Conservation (phyloP, 2,329 filamentous ascomycete genomes). For the Neofusicoccum parvum region DNA sequence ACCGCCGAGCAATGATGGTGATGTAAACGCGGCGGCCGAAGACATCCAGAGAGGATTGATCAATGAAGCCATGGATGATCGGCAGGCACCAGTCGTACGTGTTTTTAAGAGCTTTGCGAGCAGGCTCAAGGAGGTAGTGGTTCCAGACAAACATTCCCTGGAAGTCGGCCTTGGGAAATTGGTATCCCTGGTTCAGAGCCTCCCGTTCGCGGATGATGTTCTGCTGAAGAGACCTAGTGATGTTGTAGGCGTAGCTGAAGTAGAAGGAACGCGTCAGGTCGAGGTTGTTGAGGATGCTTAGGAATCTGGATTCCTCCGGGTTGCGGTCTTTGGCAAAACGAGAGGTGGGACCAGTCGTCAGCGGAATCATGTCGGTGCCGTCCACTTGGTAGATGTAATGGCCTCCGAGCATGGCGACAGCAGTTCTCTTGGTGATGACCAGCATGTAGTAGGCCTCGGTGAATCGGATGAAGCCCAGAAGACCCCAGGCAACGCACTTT, state of each 20-base stretch:
- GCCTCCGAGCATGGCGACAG: conserved; percentile 92
- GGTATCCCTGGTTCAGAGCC: conserved; percentile 65
- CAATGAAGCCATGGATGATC: conserved; percentile 93
- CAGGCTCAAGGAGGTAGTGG: conserved; percentile 80
- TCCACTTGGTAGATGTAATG: conserved; percentile 97
- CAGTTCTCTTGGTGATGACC: conserved; percentile 91
- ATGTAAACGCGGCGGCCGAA: conserved; percentile 90
- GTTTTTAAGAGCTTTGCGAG: conserved; percentile 68
- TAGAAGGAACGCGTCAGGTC: conserved; percentile 93
- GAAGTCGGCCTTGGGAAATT: conserved; percentile 65
- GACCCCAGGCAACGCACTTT: conserved; percentile 87
- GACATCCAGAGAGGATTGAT: conserved; percentile 74
- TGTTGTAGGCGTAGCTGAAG: conserved; percentile 97
- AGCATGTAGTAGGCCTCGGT: conserved; percentile 98
- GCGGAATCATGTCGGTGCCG: conserved; percentile 84
- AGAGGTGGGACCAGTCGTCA: conserved; percentile 70
- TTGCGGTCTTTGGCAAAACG: conserved; percentile 80
- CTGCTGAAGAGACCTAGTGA: conserved; percentile 87
- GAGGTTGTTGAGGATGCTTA: conserved; percentile 85
- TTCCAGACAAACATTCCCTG: conserved; percentile 99
- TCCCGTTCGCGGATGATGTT: conserved; percentile 83
- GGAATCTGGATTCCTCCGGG: conserved; percentile 84
- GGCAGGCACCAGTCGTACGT: conserved; percentile 95
- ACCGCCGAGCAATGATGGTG: conserved; percentile 88
- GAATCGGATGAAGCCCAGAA: conserved; percentile 93